phyloP scores from a whole-genome alignment of 371 early-diverging fungal genomes.

The Mucor velutinosus region DNA sequence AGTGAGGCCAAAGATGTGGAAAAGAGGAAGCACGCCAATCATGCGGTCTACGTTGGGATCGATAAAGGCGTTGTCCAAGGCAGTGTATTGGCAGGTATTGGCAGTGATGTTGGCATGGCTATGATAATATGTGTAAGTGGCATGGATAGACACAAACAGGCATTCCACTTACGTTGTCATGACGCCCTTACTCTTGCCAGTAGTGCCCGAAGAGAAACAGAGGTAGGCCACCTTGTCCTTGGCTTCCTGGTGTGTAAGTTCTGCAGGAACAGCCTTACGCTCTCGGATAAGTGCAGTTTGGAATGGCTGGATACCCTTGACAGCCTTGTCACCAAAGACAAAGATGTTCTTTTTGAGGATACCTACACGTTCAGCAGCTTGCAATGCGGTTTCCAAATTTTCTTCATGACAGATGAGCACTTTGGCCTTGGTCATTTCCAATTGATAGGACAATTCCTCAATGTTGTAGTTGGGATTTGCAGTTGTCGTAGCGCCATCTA shows the following conservation, averaged over 20 bases:
- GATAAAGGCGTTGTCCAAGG: slow-evolving; percentile 26
- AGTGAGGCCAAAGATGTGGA: slow-evolving; percentile 62
- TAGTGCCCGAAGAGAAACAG: slow-evolving; percentile 66
- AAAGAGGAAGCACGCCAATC: slow-evolving; percentile 77
- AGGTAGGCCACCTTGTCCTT: slow-evolving; percentile 59
- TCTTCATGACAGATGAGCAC: slow-evolving; percentile 55
- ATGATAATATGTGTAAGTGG: background rate
- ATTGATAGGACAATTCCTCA: slow-evolving; percentile 73
- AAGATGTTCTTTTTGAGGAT: slow-evolving; percentile 57
- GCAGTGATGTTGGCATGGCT: slow-evolving; percentile 75
- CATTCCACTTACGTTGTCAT: slow-evolving; percentile 60
- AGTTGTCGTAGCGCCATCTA: slow-evolving; percentile 62
- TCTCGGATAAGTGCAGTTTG: slow-evolving; percentile 22
- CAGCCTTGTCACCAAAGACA: slow-evolving; percentile 57
- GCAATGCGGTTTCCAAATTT: slow-evolving; percentile 52
- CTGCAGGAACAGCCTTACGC: slow-evolving; percentile 22
- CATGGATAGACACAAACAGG: no score
- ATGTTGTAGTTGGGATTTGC: slow-evolving; percentile 79
- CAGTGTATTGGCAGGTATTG: slow-evolving; percentile 61
- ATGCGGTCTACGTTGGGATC: slow-evolving; percentile 20
- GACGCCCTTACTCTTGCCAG: slow-evolving; percentile 73
- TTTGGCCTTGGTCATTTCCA: slow-evolving; percentile 67
- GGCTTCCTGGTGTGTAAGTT: slow-evolving; percentile 29
- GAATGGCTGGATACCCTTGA: slow-evolving; percentile 45
- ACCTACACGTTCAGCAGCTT: slow-evolving; percentile 58